These are phyloP conservation scores for Cladobotryum mycophilum DNA, from an alignment of 2,329 filamentous ascomycete genomes.

Conservation along the genomic window DNA sequence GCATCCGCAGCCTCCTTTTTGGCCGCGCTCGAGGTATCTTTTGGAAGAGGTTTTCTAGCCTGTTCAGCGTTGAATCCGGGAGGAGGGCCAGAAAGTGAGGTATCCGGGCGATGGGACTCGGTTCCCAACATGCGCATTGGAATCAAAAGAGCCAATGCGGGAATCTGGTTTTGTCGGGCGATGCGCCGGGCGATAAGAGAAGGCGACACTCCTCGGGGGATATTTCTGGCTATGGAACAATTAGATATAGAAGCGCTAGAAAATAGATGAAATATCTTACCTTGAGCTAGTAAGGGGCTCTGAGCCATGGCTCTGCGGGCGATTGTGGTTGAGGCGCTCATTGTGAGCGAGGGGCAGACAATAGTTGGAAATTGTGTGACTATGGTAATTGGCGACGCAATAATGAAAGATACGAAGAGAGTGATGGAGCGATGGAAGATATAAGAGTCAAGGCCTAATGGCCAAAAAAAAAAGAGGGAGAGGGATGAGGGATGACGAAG, in stretches of 20 bases:
- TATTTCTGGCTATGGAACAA: conserved; percentile 33
- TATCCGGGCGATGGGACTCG: conserved; percentile 49
- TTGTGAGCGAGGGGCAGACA: conserved; percentile 20
- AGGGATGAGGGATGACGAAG: not conserved
- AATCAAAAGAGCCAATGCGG: conserved; percentile 51
- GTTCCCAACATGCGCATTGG: conserved; percentile 52
- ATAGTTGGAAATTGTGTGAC: too few species aligned
- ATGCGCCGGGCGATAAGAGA: conserved; percentile 42
- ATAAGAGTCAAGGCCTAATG: not conserved
- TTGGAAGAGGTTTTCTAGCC: conserved; percentile 75
- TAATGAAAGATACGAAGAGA: not conserved
- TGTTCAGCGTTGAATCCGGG: conserved; percentile 87
- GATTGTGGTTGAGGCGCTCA: conserved; percentile 52
- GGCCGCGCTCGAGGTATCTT: conserved; percentile 38
- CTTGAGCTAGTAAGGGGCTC: conserved; percentile 45
- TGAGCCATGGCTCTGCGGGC: conserved; percentile 49
- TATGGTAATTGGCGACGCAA: too few species aligned
- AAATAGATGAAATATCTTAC: conserved; percentile 27
- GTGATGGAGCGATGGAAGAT: not conserved
- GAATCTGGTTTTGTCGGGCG: conserved; percentile 38
- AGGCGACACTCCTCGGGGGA: conserved; percentile 43
- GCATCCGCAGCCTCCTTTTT: conserved; percentile 24
- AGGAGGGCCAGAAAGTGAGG: conserved; percentile 59
- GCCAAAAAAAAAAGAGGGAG: not conserved
- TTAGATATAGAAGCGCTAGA: not conserved